Evolutionary conservation across 495 filamentous ascomycete species (phyloP).

Genomic region (Neurospora sp.): DNA sequence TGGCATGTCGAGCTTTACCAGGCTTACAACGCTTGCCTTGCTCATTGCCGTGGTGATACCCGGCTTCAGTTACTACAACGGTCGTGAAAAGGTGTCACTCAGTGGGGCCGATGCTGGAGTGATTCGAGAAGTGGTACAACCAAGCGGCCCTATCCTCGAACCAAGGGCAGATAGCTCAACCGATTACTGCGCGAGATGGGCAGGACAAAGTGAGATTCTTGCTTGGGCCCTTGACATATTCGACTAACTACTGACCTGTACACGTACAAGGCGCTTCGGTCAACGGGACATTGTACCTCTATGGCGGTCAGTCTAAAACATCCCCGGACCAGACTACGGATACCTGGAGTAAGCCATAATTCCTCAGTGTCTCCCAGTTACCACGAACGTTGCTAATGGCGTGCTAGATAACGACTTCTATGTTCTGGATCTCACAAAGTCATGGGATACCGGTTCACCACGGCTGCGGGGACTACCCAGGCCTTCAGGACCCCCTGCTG

Average conservation of each 20-base stretch:
- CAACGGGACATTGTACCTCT: constrained; percentile 67
- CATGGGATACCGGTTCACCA: constrained; percentile 58
- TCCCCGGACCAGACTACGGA: constrained; percentile 40
- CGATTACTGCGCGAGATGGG: constrained; percentile 56
- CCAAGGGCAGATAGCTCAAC: constrained; percentile 37
- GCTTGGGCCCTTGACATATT: neutral
- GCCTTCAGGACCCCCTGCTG: constrained; percentile 58
- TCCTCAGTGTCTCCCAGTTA: neutral
- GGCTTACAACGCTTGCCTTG: constrained; percentile 39
- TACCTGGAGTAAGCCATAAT: constrained; percentile 51
- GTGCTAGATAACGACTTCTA: constrained; percentile 58
- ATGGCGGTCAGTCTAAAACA: constrained; percentile 53
- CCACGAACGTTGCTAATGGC: constrained; percentile 12
- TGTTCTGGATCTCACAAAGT: constrained; percentile 51
- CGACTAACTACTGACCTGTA: constrained; percentile 5
- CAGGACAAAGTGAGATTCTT: constrained; percentile 46
- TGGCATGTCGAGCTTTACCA: constrained; percentile 25
- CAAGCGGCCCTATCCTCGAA: constrained; percentile 20
- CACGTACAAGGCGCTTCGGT: constrained; percentile 37
- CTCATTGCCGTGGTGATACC: constrained; percentile 44
- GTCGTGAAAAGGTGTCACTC: constrained; percentile 22
- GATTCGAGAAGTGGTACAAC: constrained; percentile 19
- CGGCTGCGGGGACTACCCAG: constrained; percentile 47
- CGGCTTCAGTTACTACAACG: constrained; percentile 32
- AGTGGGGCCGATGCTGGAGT: constrained; percentile 37